Evolutionary conservation across 1,139 yeast species (phyloP).

Genomic region (Pneumocystis sp.): DNA sequence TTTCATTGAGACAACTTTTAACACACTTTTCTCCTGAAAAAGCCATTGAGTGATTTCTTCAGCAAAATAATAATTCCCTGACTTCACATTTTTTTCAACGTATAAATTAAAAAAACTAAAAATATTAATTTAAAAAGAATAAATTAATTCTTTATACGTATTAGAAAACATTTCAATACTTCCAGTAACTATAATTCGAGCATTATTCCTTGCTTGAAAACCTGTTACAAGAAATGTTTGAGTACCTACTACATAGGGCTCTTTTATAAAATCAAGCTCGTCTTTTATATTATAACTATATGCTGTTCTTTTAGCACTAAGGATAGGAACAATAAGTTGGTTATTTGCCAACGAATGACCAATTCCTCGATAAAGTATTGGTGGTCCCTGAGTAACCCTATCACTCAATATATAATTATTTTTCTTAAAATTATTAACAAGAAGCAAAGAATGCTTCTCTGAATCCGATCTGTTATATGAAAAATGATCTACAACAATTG

Average conservation of each 20-base stretch:
- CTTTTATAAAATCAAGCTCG: constrained; percentile 21
- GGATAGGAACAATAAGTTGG: constrained; percentile 53
- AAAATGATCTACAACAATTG: constrained; percentile 55
- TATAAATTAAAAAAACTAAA: constrained; percentile 3
- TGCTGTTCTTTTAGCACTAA: constrained; percentile 55
- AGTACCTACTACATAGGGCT: constrained; percentile 64
- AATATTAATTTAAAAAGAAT: not conserved
- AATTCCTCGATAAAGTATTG: constrained; percentile 31
- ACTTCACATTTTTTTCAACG: constrained; percentile 10
- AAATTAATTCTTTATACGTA: constrained; percentile 15
- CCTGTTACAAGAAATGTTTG: constrained; percentile 70
- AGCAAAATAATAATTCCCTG: constrained; percentile 25
- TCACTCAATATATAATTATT: constrained; percentile 9
- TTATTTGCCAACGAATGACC: constrained; percentile 45
- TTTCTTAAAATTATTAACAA: constrained; percentile 7
- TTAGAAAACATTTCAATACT: constrained; percentile 38
- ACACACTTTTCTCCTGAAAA: constrained; percentile 51
- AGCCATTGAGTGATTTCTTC: constrained; percentile 56
- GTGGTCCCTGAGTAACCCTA: constrained; percentile 10
- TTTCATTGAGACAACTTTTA: constrained; percentile 40
- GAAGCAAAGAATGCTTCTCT: constrained; percentile 7
- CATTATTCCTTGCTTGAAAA: constrained; percentile 65
- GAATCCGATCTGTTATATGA: constrained; percentile 19
- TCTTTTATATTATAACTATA: constrained; percentile 40
- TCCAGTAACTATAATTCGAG: constrained; percentile 75